A percentile compares a stretch with the other conserved stretches of the same genome.
phyloP scores from a whole-genome alignment of 768 basidiomycete genomes.

The Suillus hirtellus region DNA sequence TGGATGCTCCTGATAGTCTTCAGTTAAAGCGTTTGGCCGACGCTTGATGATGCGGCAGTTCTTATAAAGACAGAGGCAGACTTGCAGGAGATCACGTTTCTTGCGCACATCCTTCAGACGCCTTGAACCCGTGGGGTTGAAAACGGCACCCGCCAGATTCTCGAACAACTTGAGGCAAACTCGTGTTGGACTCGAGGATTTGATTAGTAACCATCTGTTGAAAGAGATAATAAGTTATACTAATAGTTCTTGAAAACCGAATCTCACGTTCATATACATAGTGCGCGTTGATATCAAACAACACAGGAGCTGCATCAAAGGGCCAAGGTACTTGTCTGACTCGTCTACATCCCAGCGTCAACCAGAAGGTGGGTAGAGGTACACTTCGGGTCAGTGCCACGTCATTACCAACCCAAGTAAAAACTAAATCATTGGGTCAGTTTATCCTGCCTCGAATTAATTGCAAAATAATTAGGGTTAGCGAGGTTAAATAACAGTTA shows the following conservation, averaged over 20 bases:
- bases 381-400: too few relatives aligned
- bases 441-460: too few relatives aligned
- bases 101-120: neutral
- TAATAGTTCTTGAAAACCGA: neutral
- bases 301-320: neutral
- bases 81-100: neutral
- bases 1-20: neutral
- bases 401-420: too few relatives aligned
- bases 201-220: neutral
- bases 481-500: too few relatives aligned
- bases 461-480: too few relatives aligned
- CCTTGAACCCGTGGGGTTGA: neutral
- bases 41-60: neutral
- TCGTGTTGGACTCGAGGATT: neutral
- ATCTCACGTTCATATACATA: slow-evolving; percentile 1
- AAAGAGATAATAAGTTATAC: neutral
- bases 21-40: neutral
- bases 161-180: neutral
- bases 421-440: too few relatives aligned
- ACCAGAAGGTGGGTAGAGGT: too few relatives aligned
- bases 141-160: neutral
- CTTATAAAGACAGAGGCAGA: neutral
- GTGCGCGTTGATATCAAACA: neutral
- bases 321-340: too few relatives aligned
- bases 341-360: too few relatives aligned